Percentiles rank a stretch among this genome's conserved stretches.
Evolutionary conservation across 495 filamentous ascomycete species (phyloP).

Genomic region (Tuber brumale): DNA sequence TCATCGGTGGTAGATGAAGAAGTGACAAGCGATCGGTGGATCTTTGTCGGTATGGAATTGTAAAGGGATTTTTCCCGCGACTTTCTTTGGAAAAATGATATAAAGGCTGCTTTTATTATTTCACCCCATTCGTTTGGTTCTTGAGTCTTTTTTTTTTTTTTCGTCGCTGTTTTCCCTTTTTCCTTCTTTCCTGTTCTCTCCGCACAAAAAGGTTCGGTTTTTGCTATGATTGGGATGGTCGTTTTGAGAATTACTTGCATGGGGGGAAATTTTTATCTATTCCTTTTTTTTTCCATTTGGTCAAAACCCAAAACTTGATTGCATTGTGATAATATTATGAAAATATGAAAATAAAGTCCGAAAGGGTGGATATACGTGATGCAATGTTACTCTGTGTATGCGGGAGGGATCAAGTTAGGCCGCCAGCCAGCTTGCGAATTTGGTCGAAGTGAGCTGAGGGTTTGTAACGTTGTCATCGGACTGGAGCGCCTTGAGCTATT

Average conservation of each 20-base stretch:
- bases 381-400: slow-evolving; percentile 4
- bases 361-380: not conserved
- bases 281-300: not conserved
- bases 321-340: not conserved
- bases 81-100: not conserved
- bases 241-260: slow-evolving; percentile 4
- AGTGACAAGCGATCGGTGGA: slow-evolving; percentile 64
- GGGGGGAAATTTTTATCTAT: not conserved
- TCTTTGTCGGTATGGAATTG: slow-evolving; percentile 79
- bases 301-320: not conserved
- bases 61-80: slow-evolving; percentile 43
- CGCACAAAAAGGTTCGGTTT: slow-evolving; percentile 3
- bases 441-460: not conserved
- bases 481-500: not conserved
- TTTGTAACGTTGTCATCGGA: not conserved
- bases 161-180: not conserved
- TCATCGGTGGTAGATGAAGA: slow-evolving; percentile 44
- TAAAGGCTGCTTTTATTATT: not conserved
- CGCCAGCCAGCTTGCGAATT: not conserved
- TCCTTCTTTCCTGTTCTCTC: not conserved
- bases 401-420: not conserved
- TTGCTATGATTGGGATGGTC: not conserved
- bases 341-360: not conserved
- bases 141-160: not conserved
- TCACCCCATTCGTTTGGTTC: not conserved